Evolutionary conservation across 306 rosid genomes (phyloP).

Genomic region (Dalbergia oliveri): DNA sequence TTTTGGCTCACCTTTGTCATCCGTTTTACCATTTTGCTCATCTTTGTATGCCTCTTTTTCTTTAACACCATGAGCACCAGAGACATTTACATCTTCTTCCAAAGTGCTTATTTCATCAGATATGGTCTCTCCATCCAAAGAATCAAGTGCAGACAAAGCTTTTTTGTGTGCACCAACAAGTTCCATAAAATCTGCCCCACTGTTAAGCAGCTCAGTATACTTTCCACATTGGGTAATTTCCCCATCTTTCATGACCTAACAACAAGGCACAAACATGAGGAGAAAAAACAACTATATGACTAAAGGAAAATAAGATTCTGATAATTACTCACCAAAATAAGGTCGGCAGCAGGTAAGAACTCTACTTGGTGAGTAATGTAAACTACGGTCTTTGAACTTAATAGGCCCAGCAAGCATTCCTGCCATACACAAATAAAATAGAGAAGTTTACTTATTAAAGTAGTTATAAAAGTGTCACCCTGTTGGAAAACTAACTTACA

Average conservation of each 20-base stretch:
- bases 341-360: slow-evolving; percentile 83
- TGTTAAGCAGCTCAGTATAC: slow-evolving; percentile 68
- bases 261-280: slow-evolving; percentile 13
- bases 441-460: slow-evolving; percentile 7
- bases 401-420: slow-evolving; percentile 78
- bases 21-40: slow-evolving; percentile 51
- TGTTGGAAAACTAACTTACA: not conserved
- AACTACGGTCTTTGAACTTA: slow-evolving; percentile 75
- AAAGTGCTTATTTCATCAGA: slow-evolving; percentile 44
- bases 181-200: slow-evolving; percentile 78
- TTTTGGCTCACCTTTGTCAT: slow-evolving; percentile 48
- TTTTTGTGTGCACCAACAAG: slow-evolving; percentile 87
- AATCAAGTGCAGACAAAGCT: slow-evolving; percentile 74
- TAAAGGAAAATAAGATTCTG: not conserved
- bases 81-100: slow-evolving; percentile 43
- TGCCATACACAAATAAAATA: slow-evolving; percentile 40
- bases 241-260: slow-evolving; percentile 91
- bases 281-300: not conserved
- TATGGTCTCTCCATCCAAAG: slow-evolving; percentile 45
- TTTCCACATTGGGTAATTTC: slow-evolving; percentile 78
- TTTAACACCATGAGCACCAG: slow-evolving; percentile 39
- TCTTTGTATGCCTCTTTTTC: slow-evolving; percentile 51
- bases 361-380: slow-evolving; percentile 91
- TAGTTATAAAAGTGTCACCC: not conserved
- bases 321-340: slow-evolving; percentile 67